Evolutionary conservation across 148 eudicot genomes (phyloP).

Genomic region (Mesembryanthemum crystallinum): DNA sequence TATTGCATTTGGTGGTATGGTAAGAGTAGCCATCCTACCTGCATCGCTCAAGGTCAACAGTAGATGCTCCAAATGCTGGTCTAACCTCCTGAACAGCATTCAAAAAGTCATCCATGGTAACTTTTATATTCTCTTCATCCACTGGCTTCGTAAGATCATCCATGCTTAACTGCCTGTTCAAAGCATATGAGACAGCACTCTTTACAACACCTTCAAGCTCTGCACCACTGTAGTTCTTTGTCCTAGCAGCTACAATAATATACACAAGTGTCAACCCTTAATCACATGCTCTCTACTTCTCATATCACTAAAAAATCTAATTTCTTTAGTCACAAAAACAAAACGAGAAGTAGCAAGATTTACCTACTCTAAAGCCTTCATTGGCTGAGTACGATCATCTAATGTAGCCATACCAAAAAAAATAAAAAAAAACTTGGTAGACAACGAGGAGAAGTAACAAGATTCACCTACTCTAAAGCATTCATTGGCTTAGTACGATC

Average conservation of each 20-base stretch:
- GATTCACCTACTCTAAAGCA: not conserved
- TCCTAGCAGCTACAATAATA: slow-evolving; percentile 66
- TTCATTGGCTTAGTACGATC: slow-evolving; percentile 3
- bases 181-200: slow-evolving; percentile 96
- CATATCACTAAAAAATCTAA: not conserved
- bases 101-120: slow-evolving; percentile 91
- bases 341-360: not conserved
- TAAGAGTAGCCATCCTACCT: slow-evolving; percentile 41
- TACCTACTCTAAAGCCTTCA: not conserved
- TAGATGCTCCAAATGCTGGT: slow-evolving; percentile 98
- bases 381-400: not conserved
- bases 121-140: slow-evolving; percentile 92
- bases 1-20: not conserved
- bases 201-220: slow-evolving; percentile 99
- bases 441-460: not conserved
- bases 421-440: not conserved
- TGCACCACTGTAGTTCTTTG: slow-evolving; percentile 98
- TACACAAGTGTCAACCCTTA: slow-evolving; percentile 9
- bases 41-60: slow-evolving; percentile 92
- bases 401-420: not conserved
- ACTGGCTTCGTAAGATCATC: slow-evolving; percentile 92
- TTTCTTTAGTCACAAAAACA: not conserved
- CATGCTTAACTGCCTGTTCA: slow-evolving; percentile 83
- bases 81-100: slow-evolving; percentile 77
- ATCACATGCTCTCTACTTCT: not conserved